A percentile compares a stretch with the other conserved stretches of the same genome.
phyloP scores from a whole-genome alignment of 2,329 filamentous ascomycete species.

The Ophiosphaerella herpotricha region DNA sequence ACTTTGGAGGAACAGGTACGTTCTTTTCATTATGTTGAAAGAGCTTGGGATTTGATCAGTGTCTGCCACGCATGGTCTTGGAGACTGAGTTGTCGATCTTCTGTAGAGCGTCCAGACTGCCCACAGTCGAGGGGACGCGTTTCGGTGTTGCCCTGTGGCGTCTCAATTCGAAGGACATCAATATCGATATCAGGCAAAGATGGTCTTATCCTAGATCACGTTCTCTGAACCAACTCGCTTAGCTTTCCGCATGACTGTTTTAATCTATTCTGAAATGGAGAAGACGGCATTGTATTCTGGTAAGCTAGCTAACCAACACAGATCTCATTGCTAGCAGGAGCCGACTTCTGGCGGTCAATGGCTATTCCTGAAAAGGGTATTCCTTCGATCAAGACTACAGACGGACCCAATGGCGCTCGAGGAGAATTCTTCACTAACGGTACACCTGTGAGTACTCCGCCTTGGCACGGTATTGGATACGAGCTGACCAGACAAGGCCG shows the following conservation, averaged over 20 bases:
- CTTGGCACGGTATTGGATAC: constrained; percentile 4
- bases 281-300: constrained; percentile 4
- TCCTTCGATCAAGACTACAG: constrained; percentile 67
- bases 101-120: background rate
- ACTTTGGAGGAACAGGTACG: constrained; percentile 47
- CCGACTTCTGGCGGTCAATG: constrained; percentile 73
- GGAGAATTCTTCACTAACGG: constrained; percentile 68
- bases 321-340: constrained; percentile 53
- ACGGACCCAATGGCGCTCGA: constrained; percentile 72
- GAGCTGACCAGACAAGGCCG: constrained; percentile 58
- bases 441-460: constrained; percentile 43
- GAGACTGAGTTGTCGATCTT: too few relatives aligned
- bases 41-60: constrained; percentile 4
- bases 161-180: background rate
- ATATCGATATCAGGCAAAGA: constrained; percentile 1
- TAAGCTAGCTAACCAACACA: constrained; percentile 29
- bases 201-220: background rate
- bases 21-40: constrained; percentile 12
- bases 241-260: constrained; percentile 8
- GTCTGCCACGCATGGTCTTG: too few relatives aligned
- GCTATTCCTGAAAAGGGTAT: constrained; percentile 64
- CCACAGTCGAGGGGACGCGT: background rate
- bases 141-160: background rate
- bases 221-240: constrained; percentile 6
- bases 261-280: constrained; percentile 10